Evolutionary conservation across 495 filamentous ascomycete species (phyloP).

Genomic region (Daldinia bambusicola): DNA sequence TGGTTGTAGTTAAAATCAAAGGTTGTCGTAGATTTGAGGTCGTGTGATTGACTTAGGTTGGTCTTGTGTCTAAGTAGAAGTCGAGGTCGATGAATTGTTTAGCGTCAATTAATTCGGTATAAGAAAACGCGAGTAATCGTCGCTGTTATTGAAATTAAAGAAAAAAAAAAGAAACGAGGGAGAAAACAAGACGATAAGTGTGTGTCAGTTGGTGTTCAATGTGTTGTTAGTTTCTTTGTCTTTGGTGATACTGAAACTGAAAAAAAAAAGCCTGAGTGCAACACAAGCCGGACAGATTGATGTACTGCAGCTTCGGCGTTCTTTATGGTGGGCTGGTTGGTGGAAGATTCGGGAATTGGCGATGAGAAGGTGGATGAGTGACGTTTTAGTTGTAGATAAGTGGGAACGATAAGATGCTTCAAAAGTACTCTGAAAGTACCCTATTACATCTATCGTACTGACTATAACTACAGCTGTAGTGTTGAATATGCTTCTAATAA

Average conservation of each 20-base stretch:
- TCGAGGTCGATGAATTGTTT: slow-evolving; percentile 14
- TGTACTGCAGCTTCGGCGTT: slow-evolving; percentile 37
- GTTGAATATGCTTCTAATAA: too few relatives aligned
- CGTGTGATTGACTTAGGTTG: slow-evolving; percentile 11
- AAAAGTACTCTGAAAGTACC: too few relatives aligned
- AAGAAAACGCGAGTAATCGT: slow-evolving; percentile 2
- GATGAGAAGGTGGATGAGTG: slow-evolving; percentile 32
- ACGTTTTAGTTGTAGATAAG: slow-evolving; percentile 37
- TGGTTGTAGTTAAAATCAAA: neutral
- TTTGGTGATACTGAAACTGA: neutral
- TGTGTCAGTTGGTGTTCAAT: slow-evolving; percentile 10
- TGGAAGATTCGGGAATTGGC: slow-evolving; percentile 48
- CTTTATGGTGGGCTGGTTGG: slow-evolving; percentile 38
- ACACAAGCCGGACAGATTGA: slow-evolving; percentile 5
- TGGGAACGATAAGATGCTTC: slow-evolving; percentile 29
- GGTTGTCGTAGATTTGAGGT: slow-evolving; percentile 3
- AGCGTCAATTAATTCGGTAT: slow-evolving; percentile 4
- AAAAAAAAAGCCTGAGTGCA: neutral
- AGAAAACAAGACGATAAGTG: slow-evolving; percentile 25
- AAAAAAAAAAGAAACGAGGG: slow-evolving; percentile 19
- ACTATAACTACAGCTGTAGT: too few relatives aligned
- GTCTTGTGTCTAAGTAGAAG: slow-evolving; percentile 2
- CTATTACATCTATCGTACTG: neutral
- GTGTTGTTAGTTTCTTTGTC: slow-evolving; percentile 3
- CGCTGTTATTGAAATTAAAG: neutral